Base-by-base conservation (phyloP, 148 eudicot genomes). In the Cornus florida region DNA sequence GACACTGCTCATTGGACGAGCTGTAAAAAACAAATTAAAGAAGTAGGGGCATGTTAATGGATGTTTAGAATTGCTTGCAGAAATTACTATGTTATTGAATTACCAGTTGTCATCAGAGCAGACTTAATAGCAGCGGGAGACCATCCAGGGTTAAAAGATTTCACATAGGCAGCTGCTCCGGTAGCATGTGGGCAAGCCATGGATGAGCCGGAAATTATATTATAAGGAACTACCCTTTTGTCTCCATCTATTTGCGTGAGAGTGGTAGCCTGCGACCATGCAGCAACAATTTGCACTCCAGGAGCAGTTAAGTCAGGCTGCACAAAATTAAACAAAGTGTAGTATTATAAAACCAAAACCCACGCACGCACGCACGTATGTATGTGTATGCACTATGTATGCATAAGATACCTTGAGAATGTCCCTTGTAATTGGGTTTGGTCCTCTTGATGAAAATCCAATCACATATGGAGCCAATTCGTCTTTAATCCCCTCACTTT, bases 141-240 rank as follows among this genome's bases (percentile, higher is more conserved):
- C 28, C 28, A 28, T 28, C 28, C 28, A 28, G 28, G 28, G 1
- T 28, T 28, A 28, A 28, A 28, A 28, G 28, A 28, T 28, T 28
- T 28, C 28, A 28, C 28, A 28, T 28, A 28, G 0, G 1, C 28
- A 28, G 28, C 28, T 28, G 28, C 28, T 28, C 0, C 94, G 6
- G 89, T 41, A 20, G 83, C 93, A 71, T 93, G 97, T 8, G 93
- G 94, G 74, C 92, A 89, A 69, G 94, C 74, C 97, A 93, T 93
- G 7, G 97, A 93, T 8, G 97, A 91, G 3, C 97, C 92, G 0
- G 93, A 88, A 7, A 78, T 66, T 14, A 69, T 38, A 89, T 9
- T 14, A 69, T 38, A 89, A 6, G 74, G 70, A 10, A 83, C 91
- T 0, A 75, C 74, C 39, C 90, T 78, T 0, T 24, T 70, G 74